A percentile compares a stretch with the other conserved stretches of the same genome.
Conservation (phyloP, 2,329 filamentous ascomycete species). For the Xenoacremonium recifei region DNA sequence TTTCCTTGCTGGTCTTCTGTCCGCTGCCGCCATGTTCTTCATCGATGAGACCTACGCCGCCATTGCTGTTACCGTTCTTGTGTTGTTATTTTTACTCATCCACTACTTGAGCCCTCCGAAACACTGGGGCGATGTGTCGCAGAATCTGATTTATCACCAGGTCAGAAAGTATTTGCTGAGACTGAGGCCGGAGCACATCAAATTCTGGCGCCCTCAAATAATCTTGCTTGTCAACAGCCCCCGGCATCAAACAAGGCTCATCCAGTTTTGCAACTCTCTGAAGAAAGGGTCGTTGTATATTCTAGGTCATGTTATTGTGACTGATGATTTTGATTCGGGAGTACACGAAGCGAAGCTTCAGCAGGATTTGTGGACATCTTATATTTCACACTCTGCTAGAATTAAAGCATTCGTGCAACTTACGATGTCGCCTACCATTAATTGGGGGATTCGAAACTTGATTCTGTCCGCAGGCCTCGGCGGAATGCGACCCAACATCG, state of each 20-base stretch:
- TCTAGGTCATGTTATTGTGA: slow-evolving; percentile 84
- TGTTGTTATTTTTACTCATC: slow-evolving; percentile 79
- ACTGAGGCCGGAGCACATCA: slow-evolving; percentile 85
- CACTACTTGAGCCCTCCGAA: slow-evolving; percentile 85
- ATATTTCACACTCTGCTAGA: slow-evolving; percentile 76
- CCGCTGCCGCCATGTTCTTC: slow-evolving; percentile 84
- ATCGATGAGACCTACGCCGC: slow-evolving; percentile 80
- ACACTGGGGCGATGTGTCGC: slow-evolving; percentile 86
- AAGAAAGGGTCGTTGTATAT: slow-evolving; percentile 88
- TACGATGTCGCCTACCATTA: slow-evolving; percentile 76
- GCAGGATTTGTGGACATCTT: slow-evolving; percentile 80
- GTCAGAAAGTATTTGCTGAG: slow-evolving; percentile 83
- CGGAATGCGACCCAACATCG: slow-evolving; percentile 87
- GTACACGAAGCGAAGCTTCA: slow-evolving; percentile 80
- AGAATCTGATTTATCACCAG: slow-evolving; percentile 82
- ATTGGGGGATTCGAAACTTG: slow-evolving; percentile 82
- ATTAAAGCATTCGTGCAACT: slow-evolving; percentile 91
- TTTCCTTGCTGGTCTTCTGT: slow-evolving; percentile 69
- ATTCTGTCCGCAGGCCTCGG: slow-evolving; percentile 79
- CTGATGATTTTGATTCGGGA: slow-evolving; percentile 73
- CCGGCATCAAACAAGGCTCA: slow-evolving; percentile 76
- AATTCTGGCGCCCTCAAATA: slow-evolving; percentile 90
- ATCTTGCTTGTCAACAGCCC: slow-evolving; percentile 81
- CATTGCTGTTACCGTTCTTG: slow-evolving; percentile 68
- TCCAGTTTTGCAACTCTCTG: slow-evolving; percentile 87